Evolutionary conservation across 225 moss, liverwort and hornwort genomes (phyloP).

Genomic region (Pseudoscleropodium purum): DNA sequence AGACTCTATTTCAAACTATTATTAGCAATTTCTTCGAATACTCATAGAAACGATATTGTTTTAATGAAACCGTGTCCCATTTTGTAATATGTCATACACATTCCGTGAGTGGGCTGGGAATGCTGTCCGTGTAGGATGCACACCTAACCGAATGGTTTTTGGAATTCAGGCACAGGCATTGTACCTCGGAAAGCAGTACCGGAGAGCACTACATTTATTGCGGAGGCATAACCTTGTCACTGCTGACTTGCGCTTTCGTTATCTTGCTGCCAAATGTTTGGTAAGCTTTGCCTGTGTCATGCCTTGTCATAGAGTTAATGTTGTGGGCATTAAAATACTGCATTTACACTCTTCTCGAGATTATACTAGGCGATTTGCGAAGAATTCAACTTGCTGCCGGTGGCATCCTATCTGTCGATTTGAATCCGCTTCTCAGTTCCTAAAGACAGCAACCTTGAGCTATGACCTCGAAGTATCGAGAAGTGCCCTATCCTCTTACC

Average conservation of each 20-base stretch:
- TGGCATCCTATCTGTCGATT: neutral
- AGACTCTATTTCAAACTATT: neutral
- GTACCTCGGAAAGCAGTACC: conserved; percentile 86
- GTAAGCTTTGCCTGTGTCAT: conserved; percentile 19
- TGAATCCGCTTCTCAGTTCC: neutral
- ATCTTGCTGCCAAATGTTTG: conserved; percentile 91
- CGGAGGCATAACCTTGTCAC: conserved; percentile 77
- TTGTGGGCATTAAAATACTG: neutral
- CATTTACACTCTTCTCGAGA: neutral
- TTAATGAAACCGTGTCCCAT: neutral
- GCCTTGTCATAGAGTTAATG: neutral
- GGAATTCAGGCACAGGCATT: conserved; percentile 48
- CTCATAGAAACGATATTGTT: neutral
- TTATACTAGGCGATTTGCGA: neutral
- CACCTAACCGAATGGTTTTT: neutral
- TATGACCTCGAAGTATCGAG: neutral
- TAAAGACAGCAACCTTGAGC: neutral
- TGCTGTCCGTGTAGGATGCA: neutral
- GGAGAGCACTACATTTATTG: conserved; percentile 81
- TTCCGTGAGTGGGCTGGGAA: neutral
- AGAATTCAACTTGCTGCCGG: neutral
- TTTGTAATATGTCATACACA: neutral
- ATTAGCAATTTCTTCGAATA: neutral
- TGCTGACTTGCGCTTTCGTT: conserved; percentile 84
- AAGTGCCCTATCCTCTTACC: neutral